These are phyloP conservation scores for Suillus subalutaceus DNA, from an alignment of 768 basidiomycete genomes.

Conservation along the genomic window DNA sequence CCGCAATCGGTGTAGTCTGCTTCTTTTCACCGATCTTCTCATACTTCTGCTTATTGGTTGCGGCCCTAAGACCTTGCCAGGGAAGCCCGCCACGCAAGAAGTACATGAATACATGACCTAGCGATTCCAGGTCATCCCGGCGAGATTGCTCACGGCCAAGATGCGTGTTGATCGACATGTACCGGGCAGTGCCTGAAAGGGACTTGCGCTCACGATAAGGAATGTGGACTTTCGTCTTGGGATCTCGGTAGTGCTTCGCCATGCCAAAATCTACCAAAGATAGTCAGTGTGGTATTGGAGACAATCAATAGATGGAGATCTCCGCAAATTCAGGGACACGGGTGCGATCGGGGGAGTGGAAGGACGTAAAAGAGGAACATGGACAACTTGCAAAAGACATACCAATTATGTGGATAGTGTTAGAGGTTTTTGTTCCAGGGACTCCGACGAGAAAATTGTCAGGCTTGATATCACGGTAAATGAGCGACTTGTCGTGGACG, in stretches of 20 bases:
- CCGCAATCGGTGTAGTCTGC: slow-evolving; percentile 88
- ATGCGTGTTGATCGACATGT: slow-evolving; percentile 99
- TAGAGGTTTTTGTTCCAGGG: slow-evolving; percentile 87
- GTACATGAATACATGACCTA: slow-evolving; percentile 99
- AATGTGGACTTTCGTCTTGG: slow-evolving; percentile 96
- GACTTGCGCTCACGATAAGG: slow-evolving; percentile 99
- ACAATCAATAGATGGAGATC: background rate
- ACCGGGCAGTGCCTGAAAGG: slow-evolving; percentile 93
- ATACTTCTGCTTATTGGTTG: slow-evolving; percentile 99
- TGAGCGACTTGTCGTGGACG: slow-evolving; percentile 97
- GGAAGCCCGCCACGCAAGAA: slow-evolving; percentile 95
- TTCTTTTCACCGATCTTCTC: slow-evolving; percentile 99
- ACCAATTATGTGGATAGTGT: slow-evolving; percentile 88
- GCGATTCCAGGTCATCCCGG: slow-evolving; percentile 93
- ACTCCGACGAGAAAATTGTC: slow-evolving; percentile 99
- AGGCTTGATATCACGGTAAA: slow-evolving; percentile 98
- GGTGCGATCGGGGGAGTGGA: slow-evolving; percentile 11
- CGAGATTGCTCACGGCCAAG: slow-evolving; percentile 93
- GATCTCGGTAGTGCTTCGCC: slow-evolving; percentile 99
- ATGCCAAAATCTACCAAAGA: slow-evolving; percentile 85
- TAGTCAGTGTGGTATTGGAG: slow-evolving; percentile 8
- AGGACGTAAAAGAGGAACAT: slow-evolving; percentile 8
- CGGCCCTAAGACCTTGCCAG: slow-evolving; percentile 97
- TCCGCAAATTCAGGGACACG: background rate
- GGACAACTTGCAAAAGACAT: slow-evolving; percentile 31